Conservation (phyloP, 192 early-diverging fungal species). For the Coemansia sp. region DNA sequence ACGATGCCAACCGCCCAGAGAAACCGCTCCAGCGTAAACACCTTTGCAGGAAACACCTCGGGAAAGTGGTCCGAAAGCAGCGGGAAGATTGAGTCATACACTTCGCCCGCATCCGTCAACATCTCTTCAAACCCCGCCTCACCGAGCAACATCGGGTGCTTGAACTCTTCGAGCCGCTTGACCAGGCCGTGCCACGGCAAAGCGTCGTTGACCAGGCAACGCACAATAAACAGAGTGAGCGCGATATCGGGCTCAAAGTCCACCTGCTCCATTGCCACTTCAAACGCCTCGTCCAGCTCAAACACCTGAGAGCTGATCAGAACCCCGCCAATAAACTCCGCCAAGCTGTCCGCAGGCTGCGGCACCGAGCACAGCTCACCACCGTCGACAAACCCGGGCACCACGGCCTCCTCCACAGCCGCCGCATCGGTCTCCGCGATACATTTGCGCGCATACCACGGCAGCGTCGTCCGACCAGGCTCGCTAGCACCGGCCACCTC, state of each 20-base stretch:
- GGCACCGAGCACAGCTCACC: neutral
- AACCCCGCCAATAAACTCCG: slow-evolving; percentile 5
- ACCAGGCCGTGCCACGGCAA: slow-evolving; percentile 24
- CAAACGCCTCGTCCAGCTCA: slow-evolving; percentile 17
- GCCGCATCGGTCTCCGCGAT: no score
- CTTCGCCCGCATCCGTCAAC: slow-evolving; percentile 31
- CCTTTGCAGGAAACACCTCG: slow-evolving; percentile 15
- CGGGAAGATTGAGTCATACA: slow-evolving; percentile 39
- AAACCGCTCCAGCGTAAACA: slow-evolving; percentile 29
- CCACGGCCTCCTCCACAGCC: no score
- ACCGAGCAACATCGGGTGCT: slow-evolving; percentile 26
- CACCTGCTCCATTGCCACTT: slow-evolving; percentile 15
- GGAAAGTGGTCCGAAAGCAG: slow-evolving; percentile 36
- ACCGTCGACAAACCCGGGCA: no score
- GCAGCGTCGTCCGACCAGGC: neutral
- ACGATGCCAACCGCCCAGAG: slow-evolving; percentile 46
- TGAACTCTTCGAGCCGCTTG: slow-evolving; percentile 18
- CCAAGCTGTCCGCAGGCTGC: neutral
- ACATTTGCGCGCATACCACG: slow-evolving; percentile 1
- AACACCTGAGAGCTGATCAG: slow-evolving; percentile 28
- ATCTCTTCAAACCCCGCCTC: slow-evolving; percentile 18
- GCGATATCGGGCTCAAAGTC: slow-evolving; percentile 26
- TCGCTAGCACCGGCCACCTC: neutral
- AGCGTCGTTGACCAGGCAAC: neutral
- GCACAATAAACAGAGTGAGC: slow-evolving; percentile 29